phyloP scores from a whole-genome alignment of 2,329 filamentous ascomycete genomes.

The Nannizziopsis arthrosporioides region DNA sequence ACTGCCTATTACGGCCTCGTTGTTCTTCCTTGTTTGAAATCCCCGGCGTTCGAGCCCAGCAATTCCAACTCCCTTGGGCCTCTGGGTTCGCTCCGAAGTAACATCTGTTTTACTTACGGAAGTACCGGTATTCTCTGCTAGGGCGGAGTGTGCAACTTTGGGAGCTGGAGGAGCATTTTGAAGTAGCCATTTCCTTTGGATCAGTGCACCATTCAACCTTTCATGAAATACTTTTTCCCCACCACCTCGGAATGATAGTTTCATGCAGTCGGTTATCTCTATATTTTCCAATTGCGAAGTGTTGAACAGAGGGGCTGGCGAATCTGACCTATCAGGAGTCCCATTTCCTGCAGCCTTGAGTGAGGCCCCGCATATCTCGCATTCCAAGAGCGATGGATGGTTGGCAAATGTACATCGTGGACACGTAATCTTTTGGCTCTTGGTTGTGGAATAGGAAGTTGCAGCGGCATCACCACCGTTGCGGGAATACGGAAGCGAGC shows the following conservation, averaged over 20 bases:
- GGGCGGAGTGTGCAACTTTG: conserved; percentile 34
- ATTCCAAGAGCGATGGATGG: conserved; percentile 71
- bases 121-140: background rate
- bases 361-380: conserved; percentile 81
- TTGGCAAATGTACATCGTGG: conserved; percentile 90
- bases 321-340: conserved; percentile 48
- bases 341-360: conserved; percentile 45
- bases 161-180: conserved; percentile 82
- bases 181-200: conserved; percentile 90
- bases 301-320: conserved; percentile 59
- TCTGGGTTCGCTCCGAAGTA: conserved; percentile 17
- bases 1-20: conserved; percentile 80
- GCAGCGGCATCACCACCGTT: background rate
- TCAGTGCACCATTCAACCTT: conserved; percentile 71
- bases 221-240: conserved; percentile 87
- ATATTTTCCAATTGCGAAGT: conserved; percentile 37
- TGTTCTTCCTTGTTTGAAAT: conserved; percentile 76
- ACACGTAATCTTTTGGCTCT: conserved; percentile 40
- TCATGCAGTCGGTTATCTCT: conserved; percentile 63
- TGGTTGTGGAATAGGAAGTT: conserved; percentile 4
- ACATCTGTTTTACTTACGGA: conserved; percentile 17
- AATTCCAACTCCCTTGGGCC: conserved; percentile 64
- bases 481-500: conserved; percentile 8
- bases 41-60: conserved; percentile 82
- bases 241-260: conserved; percentile 79